A percentile compares a stretch with the other conserved stretches of the same genome.
These are phyloP conservation scores for Eucalyptus viminalis DNA, from an alignment of 345 rosid species.

Conservation along the genomic window DNA sequence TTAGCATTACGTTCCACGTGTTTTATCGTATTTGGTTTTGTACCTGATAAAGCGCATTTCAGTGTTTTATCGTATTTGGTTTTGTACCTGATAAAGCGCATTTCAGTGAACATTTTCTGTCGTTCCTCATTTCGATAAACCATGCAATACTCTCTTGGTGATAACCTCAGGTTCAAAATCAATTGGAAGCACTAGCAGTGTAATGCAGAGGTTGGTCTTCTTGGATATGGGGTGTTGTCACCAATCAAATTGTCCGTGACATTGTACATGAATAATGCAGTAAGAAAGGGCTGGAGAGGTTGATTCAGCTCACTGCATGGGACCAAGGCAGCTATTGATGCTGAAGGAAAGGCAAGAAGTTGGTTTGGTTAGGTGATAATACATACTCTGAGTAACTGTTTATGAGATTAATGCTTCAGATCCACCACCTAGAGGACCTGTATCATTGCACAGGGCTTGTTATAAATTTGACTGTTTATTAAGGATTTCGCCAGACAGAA, in stretches of 20 bases:
- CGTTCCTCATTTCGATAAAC: background rate
- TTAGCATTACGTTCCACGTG: background rate
- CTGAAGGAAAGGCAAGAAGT: background rate
- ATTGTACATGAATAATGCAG: background rate
- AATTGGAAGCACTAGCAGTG: background rate
- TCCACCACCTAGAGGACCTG: background rate
- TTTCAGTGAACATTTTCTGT: background rate
- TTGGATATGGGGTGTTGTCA: background rate
- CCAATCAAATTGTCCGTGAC: background rate
- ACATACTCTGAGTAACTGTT: background rate
- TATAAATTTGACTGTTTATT: background rate
- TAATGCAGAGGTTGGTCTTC: background rate
- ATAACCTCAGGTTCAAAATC: background rate
- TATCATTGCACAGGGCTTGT: background rate
- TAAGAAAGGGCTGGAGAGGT: background rate
- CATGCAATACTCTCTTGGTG: background rate
- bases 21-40: background rate
- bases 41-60: background rate
- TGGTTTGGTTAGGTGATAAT: background rate
- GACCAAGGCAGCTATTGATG: background rate
- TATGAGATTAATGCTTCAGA: background rate
- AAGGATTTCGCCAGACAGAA: background rate
- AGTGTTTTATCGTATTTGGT: background rate
- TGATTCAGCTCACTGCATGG: background rate
- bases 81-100: background rate